Percentiles rank a stretch among this genome's conserved stretches.
Evolutionary conservation across 495 filamentous ascomycete species (phyloP).

Genomic region (Neurospora tetraspora): DNA sequence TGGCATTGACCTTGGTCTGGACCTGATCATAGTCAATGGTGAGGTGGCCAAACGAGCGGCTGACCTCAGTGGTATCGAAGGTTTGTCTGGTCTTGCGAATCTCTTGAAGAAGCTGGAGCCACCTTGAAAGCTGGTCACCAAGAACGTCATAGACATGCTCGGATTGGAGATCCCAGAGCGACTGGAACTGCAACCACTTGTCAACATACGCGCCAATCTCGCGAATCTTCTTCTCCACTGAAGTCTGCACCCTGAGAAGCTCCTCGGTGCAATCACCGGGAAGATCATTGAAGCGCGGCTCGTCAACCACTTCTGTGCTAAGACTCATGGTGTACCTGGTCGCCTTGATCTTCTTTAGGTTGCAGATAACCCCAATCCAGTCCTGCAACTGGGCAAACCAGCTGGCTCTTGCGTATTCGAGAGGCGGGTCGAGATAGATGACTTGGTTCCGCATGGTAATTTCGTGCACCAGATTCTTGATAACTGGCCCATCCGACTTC

Average conservation of each 20-base stretch:
- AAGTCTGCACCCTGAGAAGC: constrained; percentile 66
- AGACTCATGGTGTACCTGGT: constrained; percentile 87
- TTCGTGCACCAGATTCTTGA: constrained; percentile 71
- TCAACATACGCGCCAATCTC: constrained; percentile 77
- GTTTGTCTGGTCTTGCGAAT: constrained; percentile 87
- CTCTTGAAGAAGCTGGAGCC: constrained; percentile 90
- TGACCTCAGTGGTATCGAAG: constrained; percentile 91
- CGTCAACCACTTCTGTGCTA: constrained; percentile 49
- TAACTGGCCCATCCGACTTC: constrained; percentile 41
- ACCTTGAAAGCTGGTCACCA: constrained; percentile 82
- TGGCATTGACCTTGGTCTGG: constrained; percentile 92
- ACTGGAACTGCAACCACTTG: constrained; percentile 98
- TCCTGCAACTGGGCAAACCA: constrained; percentile 90
- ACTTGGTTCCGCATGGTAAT: constrained; percentile 94
- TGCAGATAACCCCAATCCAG: constrained; percentile 88
- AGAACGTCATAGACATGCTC: constrained; percentile 88
- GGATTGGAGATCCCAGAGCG: constrained; percentile 92
- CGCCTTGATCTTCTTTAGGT: constrained; percentile 83
- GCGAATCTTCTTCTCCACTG: constrained; percentile 66
- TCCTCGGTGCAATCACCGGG: constrained; percentile 67
- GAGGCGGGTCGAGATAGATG: constrained; percentile 86
- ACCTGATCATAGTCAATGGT: constrained; percentile 97
- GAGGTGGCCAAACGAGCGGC: constrained; percentile 82
- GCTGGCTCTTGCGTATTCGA: constrained; percentile 83
- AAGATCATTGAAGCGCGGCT: constrained; percentile 77